Conservation (phyloP, 176 grass and related monocot species). For the Pharus latifolius region DNA sequence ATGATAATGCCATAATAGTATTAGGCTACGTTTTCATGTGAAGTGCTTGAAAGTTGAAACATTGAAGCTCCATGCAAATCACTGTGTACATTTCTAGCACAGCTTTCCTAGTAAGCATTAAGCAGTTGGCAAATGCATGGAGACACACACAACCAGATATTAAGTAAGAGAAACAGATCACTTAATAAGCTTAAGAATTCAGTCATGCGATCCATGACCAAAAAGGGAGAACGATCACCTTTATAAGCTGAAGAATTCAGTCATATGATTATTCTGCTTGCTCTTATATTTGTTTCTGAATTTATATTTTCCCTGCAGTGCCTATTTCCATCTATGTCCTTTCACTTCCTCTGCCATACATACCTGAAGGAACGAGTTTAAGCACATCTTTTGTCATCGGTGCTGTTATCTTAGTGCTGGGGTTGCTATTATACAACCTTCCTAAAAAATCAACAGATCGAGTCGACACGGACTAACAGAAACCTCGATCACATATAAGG, state of each 20-base stretch:
- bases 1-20: neutral
- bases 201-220: neutral
- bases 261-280: neutral
- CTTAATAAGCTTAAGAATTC: neutral
- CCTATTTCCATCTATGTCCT: constrained; percentile 66
- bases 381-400: constrained; percentile 53
- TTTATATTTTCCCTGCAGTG: constrained; percentile 34
- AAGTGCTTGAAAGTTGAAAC: neutral
- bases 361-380: constrained; percentile 47
- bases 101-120: neutral
- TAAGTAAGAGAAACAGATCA: neutral
- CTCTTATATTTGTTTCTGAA: constrained; percentile 5
- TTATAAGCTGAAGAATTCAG: too few relatives aligned
- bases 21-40: neutral
- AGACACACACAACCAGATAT: neutral
- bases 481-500: neutral
- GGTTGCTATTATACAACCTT: constrained; percentile 71
- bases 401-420: constrained; percentile 52
- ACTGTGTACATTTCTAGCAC: neutral
- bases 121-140: neutral
- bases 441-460: constrained; percentile 34
- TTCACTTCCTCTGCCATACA: constrained; percentile 68
- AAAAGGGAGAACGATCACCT: neutral
- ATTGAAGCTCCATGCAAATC: neutral
- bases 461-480: constrained; percentile 32